phyloP scores from a whole-genome alignment of 352 stramenopile genomes.

The Thalassiosira sp. region DNA sequence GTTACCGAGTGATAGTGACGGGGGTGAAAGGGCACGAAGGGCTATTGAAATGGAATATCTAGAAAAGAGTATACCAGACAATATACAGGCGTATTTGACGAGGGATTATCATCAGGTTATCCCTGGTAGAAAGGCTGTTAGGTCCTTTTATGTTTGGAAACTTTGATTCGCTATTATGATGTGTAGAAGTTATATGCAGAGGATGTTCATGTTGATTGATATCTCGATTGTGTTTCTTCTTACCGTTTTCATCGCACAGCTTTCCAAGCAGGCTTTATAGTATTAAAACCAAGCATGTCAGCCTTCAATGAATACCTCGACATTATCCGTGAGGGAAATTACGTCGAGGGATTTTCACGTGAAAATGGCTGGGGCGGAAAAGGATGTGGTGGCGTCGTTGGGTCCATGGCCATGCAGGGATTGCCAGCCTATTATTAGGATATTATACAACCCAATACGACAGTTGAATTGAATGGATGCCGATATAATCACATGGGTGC shows the following conservation, averaged over 20 bases:
- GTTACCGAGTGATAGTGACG: slow-evolving; percentile 33
- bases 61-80: slow-evolving; percentile 46
- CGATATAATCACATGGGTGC: slow-evolving; percentile 72
- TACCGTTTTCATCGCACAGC: slow-evolving; percentile 19
- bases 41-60: slow-evolving; percentile 53
- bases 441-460: slow-evolving; percentile 51
- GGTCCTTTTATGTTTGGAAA: background rate
- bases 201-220: too few species aligned
- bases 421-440: slow-evolving; percentile 83
- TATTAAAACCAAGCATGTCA: slow-evolving; percentile 57
- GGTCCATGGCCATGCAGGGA: slow-evolving; percentile 83
- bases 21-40: slow-evolving; percentile 43
- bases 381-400: slow-evolving; percentile 75
- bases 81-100: slow-evolving; percentile 77
- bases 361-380: slow-evolving; percentile 71
- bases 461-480: slow-evolving; percentile 66
- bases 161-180: background rate
- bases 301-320: slow-evolving; percentile 73
- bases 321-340: slow-evolving; percentile 79
- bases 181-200: too few species aligned
- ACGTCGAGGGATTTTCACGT: slow-evolving; percentile 50
- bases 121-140: slow-evolving; percentile 47
- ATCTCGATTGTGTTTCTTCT: background rate
- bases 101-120: slow-evolving; percentile 72
- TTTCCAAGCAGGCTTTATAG: slow-evolving; percentile 82